These are phyloP conservation scores for Metschnikowia sp. DNA, from an alignment of 805 yeast species.

Conservation along the genomic window DNA sequence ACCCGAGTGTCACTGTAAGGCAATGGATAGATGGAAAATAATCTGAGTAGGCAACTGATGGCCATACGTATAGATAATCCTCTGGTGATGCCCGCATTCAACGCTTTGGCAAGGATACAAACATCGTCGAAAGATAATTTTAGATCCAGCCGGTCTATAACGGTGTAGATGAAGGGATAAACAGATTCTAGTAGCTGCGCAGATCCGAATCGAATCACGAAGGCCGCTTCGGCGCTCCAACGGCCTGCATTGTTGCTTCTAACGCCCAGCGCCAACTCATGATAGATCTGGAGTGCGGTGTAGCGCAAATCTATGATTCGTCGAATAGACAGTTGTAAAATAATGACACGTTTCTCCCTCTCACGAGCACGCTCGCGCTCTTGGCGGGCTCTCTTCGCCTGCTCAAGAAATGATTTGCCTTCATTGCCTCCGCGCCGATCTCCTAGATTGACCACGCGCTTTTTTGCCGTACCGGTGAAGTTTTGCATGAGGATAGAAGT, in stretches of 20 bases:
- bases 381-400: conserved; percentile 63
- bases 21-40: background rate
- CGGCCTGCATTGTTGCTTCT: conserved; percentile 4
- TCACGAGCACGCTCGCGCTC: conserved; percentile 56
- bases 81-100: conserved; percentile 2
- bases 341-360: conserved; percentile 45
- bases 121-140: background rate
- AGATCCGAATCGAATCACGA: conserved; percentile 16
- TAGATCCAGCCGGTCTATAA: background rate
- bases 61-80: background rate
- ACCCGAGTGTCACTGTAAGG: background rate
- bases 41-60: conserved; percentile 4
- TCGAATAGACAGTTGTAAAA: conserved; percentile 50
- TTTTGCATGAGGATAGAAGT: conserved; percentile 36
- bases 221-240: conserved; percentile 23
- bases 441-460: conserved; percentile 64
- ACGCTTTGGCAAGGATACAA: conserved; percentile 4
- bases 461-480: conserved; percentile 65
- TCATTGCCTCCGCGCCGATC: conserved; percentile 31
- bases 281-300: conserved; percentile 20
- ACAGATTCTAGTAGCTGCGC: background rate
- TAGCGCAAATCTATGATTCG: conserved; percentile 31
- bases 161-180: background rate
- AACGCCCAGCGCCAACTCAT: conserved; percentile 19
- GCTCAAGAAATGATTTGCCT: conserved; percentile 45